Conservation (phyloP, 495 filamentous ascomycete genomes). For the Lentithecium fluviatile region DNA sequence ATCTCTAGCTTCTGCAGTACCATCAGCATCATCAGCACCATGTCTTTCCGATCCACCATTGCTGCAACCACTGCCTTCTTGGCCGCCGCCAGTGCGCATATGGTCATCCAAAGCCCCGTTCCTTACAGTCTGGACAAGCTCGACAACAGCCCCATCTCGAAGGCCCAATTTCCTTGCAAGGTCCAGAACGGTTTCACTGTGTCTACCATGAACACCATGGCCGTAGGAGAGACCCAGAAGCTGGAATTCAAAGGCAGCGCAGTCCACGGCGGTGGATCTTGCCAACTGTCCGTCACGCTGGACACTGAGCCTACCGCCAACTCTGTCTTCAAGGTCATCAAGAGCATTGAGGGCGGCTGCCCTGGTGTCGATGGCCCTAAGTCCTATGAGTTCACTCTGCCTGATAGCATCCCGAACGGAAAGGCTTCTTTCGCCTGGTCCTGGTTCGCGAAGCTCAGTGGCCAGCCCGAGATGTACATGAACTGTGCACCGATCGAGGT, state of each 20-base stretch:
- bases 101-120: slow-evolving; percentile 66
- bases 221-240: slow-evolving; percentile 52
- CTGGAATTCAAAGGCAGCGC: slow-evolving; percentile 61
- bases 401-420: slow-evolving; percentile 56
- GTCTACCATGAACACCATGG: slow-evolving; percentile 46
- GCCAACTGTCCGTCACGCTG: slow-evolving; percentile 76
- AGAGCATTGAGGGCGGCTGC: slow-evolving; percentile 63
- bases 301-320: slow-evolving; percentile 57
- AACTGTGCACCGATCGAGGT: slow-evolving; percentile 58
- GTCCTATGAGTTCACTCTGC: slow-evolving; percentile 58
- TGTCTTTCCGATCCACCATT: slow-evolving; percentile 30
- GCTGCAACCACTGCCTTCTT: slow-evolving; percentile 35
- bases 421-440: slow-evolving; percentile 56
- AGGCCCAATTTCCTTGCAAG: slow-evolving; percentile 79
- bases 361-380: slow-evolving; percentile 47
- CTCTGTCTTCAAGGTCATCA: slow-evolving; percentile 48
- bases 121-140: slow-evolving; percentile 58
- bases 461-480: slow-evolving; percentile 62
- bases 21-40: slow-evolving; percentile 6
- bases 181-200: slow-evolving; percentile 42
- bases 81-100: slow-evolving; percentile 61
- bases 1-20: no score
- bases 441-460: slow-evolving; percentile 57
- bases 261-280: slow-evolving; percentile 78
- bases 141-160: slow-evolving; percentile 65